Evolutionary conservation across 768 basidiomycete species (phyloP).

Genomic region (Mycena latifolia): DNA sequence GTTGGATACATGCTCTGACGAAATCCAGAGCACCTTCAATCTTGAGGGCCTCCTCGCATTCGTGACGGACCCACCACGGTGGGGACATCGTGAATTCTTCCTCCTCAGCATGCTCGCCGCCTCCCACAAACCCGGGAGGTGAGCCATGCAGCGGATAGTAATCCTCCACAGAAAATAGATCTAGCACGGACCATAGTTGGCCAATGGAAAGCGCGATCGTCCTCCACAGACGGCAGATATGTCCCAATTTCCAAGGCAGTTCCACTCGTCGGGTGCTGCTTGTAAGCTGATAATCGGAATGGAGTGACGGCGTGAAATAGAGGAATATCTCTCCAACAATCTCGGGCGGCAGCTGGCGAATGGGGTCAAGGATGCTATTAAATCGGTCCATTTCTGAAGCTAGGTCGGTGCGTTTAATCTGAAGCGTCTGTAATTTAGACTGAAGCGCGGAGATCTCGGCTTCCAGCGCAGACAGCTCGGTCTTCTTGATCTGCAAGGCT

Average conservation of each 20-base stretch:
- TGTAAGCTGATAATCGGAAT: background rate
- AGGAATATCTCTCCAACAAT: conserved; percentile 22
- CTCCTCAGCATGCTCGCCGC: too few relatives aligned
- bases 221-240: conserved; percentile 20
- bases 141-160: background rate
- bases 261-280: background rate
- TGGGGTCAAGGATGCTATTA: conserved; percentile 1
- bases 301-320: conserved; percentile 1
- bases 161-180: background rate
- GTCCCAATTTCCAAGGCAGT: conserved; percentile 19
- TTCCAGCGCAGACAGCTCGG: background rate
- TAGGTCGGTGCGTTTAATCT: background rate
- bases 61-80: background rate
- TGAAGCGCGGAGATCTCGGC: conserved; percentile 6
- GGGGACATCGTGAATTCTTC: background rate
- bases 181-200: conserved; percentile 18
- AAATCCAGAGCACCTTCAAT: conserved; percentile 16
- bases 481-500: background rate
- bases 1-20: background rate
- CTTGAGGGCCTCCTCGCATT: background rate
- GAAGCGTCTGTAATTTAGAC: background rate
- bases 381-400: background rate
- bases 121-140: background rate
- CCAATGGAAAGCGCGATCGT: conserved; percentile 14
- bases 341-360: conserved; percentile 16